Percentiles rank a stretch among this genome's conserved stretches.
These are phyloP conservation scores for Penicillium brasilianum DNA, from an alignment of 2,329 filamentous ascomycete species.

Conservation along the genomic window DNA sequence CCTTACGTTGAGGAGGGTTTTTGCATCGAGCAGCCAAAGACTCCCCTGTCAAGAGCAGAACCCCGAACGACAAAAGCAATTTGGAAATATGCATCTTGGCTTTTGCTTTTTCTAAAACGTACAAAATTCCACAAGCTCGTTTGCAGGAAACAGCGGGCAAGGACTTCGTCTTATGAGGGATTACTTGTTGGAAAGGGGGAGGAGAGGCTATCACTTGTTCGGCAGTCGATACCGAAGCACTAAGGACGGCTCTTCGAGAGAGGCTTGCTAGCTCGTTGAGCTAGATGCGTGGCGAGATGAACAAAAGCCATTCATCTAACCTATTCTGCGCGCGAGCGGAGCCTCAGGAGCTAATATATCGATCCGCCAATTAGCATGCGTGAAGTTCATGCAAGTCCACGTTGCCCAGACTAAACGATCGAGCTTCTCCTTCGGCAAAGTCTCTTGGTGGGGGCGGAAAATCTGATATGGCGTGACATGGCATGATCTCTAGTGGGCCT, in stretches of 20 bases:
- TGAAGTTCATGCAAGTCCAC: too few relatives aligned
- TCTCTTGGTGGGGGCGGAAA: too few relatives aligned
- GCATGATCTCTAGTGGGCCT: too few relatives aligned
- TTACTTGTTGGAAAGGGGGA: neutral
- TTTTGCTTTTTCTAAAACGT: neutral
- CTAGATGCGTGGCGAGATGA: too few relatives aligned
- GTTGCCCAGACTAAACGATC: too few relatives aligned
- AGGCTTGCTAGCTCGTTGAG: too few relatives aligned
- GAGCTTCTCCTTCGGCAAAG: too few relatives aligned
- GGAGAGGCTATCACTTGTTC: neutral
- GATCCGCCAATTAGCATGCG: too few relatives aligned
- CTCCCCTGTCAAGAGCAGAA: constrained; percentile 12
- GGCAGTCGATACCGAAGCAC: neutral
- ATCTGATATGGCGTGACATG: too few relatives aligned
- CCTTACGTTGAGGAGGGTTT: constrained; percentile 23
- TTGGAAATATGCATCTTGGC: neutral
- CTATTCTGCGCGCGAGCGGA: too few relatives aligned
- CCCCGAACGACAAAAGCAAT: constrained; percentile 8
- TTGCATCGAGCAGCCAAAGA: constrained; percentile 12
- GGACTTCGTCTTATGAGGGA: neutral
- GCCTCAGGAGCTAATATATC: too few relatives aligned
- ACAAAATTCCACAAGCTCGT: neutral
- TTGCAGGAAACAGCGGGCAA: neutral
- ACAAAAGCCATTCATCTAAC: too few relatives aligned
- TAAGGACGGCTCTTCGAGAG: neutral